phyloP scores from a whole-genome alignment of 345 rosid genomes.

The Eucalyptus polyanthemos region DNA sequence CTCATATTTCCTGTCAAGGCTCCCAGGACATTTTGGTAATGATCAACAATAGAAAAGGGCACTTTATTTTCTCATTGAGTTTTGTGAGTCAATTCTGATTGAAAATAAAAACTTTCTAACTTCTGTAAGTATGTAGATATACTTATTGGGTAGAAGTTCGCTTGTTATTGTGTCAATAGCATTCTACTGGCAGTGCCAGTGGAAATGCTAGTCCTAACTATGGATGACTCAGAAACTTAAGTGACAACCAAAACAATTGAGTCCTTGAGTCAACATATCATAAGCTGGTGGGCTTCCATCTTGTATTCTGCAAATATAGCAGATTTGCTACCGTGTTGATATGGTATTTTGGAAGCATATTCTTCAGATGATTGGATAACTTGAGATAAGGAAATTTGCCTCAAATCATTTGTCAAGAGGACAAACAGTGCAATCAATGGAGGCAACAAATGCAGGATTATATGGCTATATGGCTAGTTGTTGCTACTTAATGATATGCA shows the following conservation, averaged over 20 bases:
- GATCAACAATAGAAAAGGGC: neutral
- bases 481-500: neutral
- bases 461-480: neutral
- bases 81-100: neutral
- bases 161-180: neutral
- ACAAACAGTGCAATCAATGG: neutral
- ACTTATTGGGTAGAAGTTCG: neutral
- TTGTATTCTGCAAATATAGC: neutral
- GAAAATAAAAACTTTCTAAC: neutral
- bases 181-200: neutral
- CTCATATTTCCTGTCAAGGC: conserved; percentile 78
- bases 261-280: neutral
- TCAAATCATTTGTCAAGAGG: neutral
- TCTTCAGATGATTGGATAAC: neutral
- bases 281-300: neutral
- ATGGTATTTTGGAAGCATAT: neutral
- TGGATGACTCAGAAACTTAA: neutral
- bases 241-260: neutral
- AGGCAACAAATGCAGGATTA: neutral
- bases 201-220: neutral
- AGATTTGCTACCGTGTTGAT: neutral
- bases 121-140: neutral
- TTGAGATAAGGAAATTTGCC: neutral
- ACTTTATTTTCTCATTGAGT: neutral
- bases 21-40: conserved; percentile 78